Percentiles rank a stretch among this genome's conserved stretches.
Conservation (phyloP, 306 rosid genomes). For the cucumber (Cucumis sativus) region Cucumber_9930_V3 NC_026659.2:2549501-2550000, state of each 20-base stretch:
- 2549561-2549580: too few species aligned
- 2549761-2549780: neutral
- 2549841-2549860: neutral
- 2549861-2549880: neutral
- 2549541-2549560: too few species aligned
- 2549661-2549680: neutral
- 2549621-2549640: too few species aligned
- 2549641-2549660: neutral
- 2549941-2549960: neutral
- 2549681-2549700: neutral
- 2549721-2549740: neutral
- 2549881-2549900: neutral
- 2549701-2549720: neutral
- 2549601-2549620: too few species aligned
- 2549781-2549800: neutral
- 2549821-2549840: neutral
- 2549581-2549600: too few species aligned
- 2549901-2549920: neutral
- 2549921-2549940: neutral
- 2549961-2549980: neutral
- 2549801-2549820: neutral
- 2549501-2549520: too few species aligned
- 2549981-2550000: too few species aligned
- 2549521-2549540: too few species aligned
- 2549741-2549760: too few species aligned